Evolutionary conservation across 768 basidiomycete species (phyloP).

Genomic region (Termitomyces sp.): DNA sequence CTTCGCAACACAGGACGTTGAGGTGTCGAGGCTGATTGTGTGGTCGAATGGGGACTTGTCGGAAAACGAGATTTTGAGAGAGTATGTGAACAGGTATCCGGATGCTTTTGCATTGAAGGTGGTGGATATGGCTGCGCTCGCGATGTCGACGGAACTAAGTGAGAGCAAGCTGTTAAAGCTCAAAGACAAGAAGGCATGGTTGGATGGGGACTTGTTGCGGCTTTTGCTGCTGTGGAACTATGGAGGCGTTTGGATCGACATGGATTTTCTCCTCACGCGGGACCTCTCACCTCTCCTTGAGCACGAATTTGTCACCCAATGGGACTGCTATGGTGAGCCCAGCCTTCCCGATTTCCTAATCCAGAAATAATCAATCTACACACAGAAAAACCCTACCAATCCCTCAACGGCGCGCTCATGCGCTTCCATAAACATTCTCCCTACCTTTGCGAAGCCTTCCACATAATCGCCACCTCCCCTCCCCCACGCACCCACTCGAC

Average conservation of each 20-base stretch:
- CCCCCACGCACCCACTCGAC: constrained; percentile 76
- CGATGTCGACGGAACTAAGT: constrained; percentile 72
- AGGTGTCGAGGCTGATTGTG: constrained; percentile 61
- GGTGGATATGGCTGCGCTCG: constrained; percentile 64
- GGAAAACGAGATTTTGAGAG: constrained; percentile 48
- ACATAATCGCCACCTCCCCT: constrained; percentile 74
- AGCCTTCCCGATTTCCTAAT: neutral
- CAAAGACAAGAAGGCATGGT: constrained; percentile 82
- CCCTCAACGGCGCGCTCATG: constrained; percentile 93
- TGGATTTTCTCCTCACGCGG: constrained; percentile 91
- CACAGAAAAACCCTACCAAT: constrained; percentile 40
- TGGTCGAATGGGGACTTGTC: constrained; percentile 89
- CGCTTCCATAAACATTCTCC: constrained; percentile 88
- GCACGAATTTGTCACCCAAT: constrained; percentile 96
- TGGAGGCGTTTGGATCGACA: constrained; percentile 96
- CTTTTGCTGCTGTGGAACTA: constrained; percentile 83
- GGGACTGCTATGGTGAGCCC: constrained; percentile 92
- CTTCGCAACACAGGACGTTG: constrained; percentile 83
- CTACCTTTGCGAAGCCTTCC: constrained; percentile 95
- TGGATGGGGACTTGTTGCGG: constrained; percentile 92
- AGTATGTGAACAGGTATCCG: constrained; percentile 60
- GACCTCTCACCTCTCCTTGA: constrained; percentile 84
- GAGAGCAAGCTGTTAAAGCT: constrained; percentile 53
- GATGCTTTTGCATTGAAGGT: constrained; percentile 65
- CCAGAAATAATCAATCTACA: neutral